A percentile compares a stretch with the other conserved stretches of the same genome.
Conservation (phyloP, 805 yeast genomes). For the Ogataea zsoltii region DNA sequence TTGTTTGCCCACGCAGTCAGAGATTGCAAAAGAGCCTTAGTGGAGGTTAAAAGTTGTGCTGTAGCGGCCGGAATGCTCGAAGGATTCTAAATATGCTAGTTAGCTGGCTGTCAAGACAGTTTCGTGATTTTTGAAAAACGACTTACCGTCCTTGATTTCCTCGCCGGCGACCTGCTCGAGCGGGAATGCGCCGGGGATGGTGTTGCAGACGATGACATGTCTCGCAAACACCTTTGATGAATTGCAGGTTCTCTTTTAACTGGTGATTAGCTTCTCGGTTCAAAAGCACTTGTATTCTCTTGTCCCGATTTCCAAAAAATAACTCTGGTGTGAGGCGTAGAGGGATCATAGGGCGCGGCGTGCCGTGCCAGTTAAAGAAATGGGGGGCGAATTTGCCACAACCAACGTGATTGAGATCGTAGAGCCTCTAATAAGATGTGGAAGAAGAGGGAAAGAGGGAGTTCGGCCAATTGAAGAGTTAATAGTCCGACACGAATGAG, state of each 20-base stretch:
- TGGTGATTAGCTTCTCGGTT: background rate
- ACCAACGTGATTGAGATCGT: no score
- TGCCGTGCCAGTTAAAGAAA: no score
- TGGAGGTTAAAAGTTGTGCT: slow-evolving; percentile 67
- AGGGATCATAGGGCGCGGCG: background rate
- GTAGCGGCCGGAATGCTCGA: slow-evolving; percentile 64
- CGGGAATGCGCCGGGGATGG: slow-evolving; percentile 9
- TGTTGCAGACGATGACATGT: slow-evolving; percentile 7
- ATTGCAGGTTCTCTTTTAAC: background rate
- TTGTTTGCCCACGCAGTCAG: slow-evolving; percentile 88
- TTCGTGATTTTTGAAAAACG: background rate
- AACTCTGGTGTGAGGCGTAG: slow-evolving; percentile 5
- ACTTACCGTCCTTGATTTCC: slow-evolving; percentile 18
- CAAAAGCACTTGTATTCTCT: background rate
- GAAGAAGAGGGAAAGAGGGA: no score
- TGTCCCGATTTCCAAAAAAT: no score
- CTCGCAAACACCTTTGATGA: background rate
- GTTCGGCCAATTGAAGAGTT: no score
- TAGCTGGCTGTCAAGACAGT: no score
- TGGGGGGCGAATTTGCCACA: no score
- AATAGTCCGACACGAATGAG: no score
- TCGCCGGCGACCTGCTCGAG: slow-evolving; percentile 12
- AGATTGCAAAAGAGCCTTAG: slow-evolving; percentile 84
- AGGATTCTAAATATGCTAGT: slow-evolving; percentile 40
- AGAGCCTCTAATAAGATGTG: no score